A percentile compares a stretch with the other conserved stretches of the same genome.
Conservation (phyloP, 2,329 filamentous ascomycete genomes). For the Epichloe gansuensis region DNA sequence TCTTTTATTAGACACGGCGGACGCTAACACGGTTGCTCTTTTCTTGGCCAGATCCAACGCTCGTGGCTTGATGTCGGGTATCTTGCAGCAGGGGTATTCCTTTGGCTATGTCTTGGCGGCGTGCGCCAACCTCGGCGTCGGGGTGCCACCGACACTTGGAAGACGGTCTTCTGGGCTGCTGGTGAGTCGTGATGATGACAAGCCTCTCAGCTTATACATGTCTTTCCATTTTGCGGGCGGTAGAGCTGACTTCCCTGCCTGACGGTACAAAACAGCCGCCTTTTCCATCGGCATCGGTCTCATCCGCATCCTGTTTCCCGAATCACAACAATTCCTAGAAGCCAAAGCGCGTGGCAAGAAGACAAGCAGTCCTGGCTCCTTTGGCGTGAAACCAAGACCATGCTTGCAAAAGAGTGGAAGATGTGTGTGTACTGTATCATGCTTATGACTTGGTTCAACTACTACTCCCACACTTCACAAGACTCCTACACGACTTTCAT, state of each 20-base stretch:
- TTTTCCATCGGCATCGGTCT: constrained; percentile 58
- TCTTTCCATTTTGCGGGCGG: not conserved
- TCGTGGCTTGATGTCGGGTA: constrained; percentile 69
- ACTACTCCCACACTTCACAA: constrained; percentile 68
- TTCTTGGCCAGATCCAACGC: constrained; percentile 39
- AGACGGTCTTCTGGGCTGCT: constrained; percentile 63
- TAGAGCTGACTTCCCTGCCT: not conserved
- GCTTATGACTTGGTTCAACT: constrained; percentile 68
- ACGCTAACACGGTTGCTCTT: constrained; percentile 8
- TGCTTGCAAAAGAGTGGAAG: constrained; percentile 61
- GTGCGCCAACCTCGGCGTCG: constrained; percentile 61
- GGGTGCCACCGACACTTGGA: constrained; percentile 55
- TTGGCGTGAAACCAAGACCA: constrained; percentile 55
- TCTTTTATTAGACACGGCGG: not conserved
- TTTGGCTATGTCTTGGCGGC: constrained; percentile 72
- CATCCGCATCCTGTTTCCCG: constrained; percentile 56
- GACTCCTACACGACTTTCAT: constrained; percentile 77
- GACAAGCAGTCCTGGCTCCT: constrained; percentile 33
- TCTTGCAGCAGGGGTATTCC: constrained; percentile 72
- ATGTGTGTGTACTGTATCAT: constrained; percentile 68
- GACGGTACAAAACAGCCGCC: constrained; percentile 30
- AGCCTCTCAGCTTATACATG: not conserved
- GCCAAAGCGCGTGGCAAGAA: constrained; percentile 49
- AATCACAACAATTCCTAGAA: constrained; percentile 64
- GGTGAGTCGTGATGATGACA: constrained; percentile 16